Percentiles rank a stretch among this genome's conserved stretches.
phyloP scores from a whole-genome alignment of 2,329 filamentous ascomycete genomes.

The Cladorrhinum sp. region DNA sequence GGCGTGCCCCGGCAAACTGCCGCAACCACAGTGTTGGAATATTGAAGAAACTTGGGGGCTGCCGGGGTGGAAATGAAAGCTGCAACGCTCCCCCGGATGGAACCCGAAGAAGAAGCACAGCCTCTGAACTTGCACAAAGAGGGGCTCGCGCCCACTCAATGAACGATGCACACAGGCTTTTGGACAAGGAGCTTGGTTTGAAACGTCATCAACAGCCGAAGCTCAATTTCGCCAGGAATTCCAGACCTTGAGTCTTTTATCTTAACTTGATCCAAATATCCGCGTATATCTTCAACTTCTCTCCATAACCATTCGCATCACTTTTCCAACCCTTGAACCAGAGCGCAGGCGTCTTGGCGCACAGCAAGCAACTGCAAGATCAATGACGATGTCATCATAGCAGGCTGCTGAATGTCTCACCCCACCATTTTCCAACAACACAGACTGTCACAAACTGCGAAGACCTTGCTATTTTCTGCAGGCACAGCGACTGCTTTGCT shows the following conservation, averaged over 20 bases:
- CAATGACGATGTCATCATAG: conserved; percentile 19
- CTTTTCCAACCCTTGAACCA: background rate
- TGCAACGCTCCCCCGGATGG: background rate
- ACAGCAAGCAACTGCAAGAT: background rate
- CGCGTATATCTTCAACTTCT: background rate
- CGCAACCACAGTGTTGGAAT: background rate
- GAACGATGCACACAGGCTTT: background rate
- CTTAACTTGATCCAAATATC: background rate
- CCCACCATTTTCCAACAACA: background rate
- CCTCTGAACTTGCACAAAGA: background rate
- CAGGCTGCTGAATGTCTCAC: background rate
- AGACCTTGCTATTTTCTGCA: background rate
- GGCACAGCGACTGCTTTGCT: background rate
- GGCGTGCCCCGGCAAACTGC: background rate
- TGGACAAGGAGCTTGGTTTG: background rate
- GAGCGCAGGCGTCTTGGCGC: background rate
- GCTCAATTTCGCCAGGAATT: background rate
- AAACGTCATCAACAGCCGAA: background rate
- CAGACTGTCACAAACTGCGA: too few relatives aligned
- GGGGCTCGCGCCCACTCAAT: too few relatives aligned
- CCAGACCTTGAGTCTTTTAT: background rate
- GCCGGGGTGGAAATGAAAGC: background rate
- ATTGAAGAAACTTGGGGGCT: too few relatives aligned
- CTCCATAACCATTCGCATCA: background rate
- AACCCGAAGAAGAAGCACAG: background rate